These are phyloP conservation scores for Oryza meridionalis DNA, from an alignment of 176 grass and related monocot species.

Conservation along the genomic window DNA sequence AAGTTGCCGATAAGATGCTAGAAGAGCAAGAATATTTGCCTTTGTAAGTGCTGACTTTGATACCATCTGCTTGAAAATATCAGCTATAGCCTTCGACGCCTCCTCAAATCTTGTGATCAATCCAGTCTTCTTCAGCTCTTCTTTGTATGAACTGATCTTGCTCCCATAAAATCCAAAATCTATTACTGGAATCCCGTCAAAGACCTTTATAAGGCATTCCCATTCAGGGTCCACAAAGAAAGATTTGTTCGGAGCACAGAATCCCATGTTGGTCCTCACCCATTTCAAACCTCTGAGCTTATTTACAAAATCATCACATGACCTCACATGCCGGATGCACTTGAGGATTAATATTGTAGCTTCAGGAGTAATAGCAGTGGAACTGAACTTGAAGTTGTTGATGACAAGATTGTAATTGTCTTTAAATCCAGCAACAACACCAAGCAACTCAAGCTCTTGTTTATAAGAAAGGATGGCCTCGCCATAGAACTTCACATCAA, in stretches of 20 bases:
- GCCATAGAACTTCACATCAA: constrained; percentile 64
- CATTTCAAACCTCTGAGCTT: constrained; percentile 51
- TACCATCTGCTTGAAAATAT: constrained; percentile 40
- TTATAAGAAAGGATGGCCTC: constrained; percentile 43
- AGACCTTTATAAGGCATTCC: constrained; percentile 53
- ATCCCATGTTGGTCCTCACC: constrained; percentile 70
- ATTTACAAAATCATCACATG: constrained; percentile 32
- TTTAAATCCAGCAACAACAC: constrained; percentile 51
- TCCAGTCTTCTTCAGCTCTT: constrained; percentile 52
- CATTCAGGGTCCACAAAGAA: constrained; percentile 56
- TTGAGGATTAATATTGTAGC: constrained; percentile 57
- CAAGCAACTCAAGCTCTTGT: constrained; percentile 67
- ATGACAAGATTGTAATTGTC: constrained; percentile 54
- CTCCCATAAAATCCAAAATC: constrained; percentile 61
- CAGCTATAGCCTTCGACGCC: constrained; percentile 43
- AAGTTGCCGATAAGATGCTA: constrained; percentile 51
- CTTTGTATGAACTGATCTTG: constrained; percentile 44
- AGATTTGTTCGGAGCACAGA: constrained; percentile 45
- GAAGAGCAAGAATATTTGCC: constrained; percentile 44
- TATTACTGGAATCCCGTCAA: constrained; percentile 47
- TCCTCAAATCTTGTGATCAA: constrained; percentile 44
- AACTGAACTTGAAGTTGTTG: constrained; percentile 58
- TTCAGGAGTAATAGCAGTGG: constrained; percentile 43
- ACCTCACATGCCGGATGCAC: constrained; percentile 42
- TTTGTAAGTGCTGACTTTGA: constrained; percentile 31